phyloP scores from a whole-genome alignment of 1,139 yeast genomes.

The Kurtzmaniella quercitrusa region DNA sequence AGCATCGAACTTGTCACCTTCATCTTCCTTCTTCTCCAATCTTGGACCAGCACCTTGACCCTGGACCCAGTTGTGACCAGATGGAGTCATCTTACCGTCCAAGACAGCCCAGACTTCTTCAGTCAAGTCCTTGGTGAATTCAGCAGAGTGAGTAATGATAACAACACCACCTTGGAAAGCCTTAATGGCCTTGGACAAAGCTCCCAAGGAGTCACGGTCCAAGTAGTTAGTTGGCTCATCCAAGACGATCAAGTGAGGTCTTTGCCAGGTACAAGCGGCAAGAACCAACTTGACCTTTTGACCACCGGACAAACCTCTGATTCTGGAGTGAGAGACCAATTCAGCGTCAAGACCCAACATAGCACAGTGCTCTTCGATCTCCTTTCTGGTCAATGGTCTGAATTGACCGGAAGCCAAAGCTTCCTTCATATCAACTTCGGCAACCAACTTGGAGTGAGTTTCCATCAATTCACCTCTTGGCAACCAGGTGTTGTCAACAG shows the following conservation, averaged over 20 bases:
- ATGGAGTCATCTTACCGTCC: conserved; percentile 98
- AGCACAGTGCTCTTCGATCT: conserved; percentile 97
- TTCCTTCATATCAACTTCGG: conserved; percentile 99
- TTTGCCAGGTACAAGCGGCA: conserved; percentile 99
- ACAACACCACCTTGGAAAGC: conserved; percentile 99
- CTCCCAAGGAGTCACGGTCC: conserved; percentile 99
- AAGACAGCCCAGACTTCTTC: conserved; percentile 99
- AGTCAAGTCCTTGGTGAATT: conserved; percentile 96
- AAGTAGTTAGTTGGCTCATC: conserved; percentile 99
- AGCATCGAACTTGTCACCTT: conserved; percentile 98
- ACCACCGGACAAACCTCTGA: conserved; percentile 99
- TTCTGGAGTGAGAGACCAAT: conserved; percentile 98
- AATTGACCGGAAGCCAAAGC: conserved; percentile 99
- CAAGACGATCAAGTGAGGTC: conserved; percentile 98
- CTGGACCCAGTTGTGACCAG: conserved; percentile 99
- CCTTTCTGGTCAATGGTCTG: conserved; percentile 99
- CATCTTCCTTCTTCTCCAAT: conserved; percentile 91
- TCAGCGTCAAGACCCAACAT: conserved; percentile 99
- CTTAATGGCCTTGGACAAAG: conserved; percentile 98
- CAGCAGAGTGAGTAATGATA: conserved; percentile 99
- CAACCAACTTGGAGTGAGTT: conserved; percentile 98
- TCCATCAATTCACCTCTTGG: conserved; percentile 99
- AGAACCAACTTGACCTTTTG: conserved; percentile 99
- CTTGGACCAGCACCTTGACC: conserved; percentile 99
- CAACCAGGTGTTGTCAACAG: conserved; percentile 99